A percentile compares a stretch with the other conserved stretches of the same genome.
Conservation (phyloP, 2,329 filamentous ascomycete genomes). For the Stromatinia cepivora region DNA sequence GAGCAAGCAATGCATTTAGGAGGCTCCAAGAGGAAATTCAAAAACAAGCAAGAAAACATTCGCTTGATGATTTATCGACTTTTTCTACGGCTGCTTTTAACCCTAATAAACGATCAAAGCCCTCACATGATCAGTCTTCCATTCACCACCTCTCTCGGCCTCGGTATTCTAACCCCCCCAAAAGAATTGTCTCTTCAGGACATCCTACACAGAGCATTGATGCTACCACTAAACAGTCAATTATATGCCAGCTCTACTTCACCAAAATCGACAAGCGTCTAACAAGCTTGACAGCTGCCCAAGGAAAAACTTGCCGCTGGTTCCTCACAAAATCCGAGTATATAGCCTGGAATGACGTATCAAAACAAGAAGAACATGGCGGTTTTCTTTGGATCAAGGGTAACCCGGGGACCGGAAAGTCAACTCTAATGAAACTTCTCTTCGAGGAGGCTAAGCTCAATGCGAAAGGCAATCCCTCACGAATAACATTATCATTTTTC, state of each 20-base stretch:
- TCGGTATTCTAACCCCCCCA: neutral
- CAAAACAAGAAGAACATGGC: slow-evolving; percentile 37
- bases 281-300: slow-evolving; percentile 42
- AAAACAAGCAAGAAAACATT: slow-evolving; percentile 25
- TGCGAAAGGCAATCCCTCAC: slow-evolving; percentile 27
- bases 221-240: slow-evolving; percentile 26
- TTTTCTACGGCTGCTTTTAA: slow-evolving; percentile 21
- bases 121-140: slow-evolving; percentile 14
- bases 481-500: slow-evolving; percentile 42
- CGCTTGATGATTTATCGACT: slow-evolving; percentile 23
- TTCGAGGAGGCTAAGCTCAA: slow-evolving; percentile 37
- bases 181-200: neutral
- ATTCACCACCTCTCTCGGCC: neutral
- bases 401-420: slow-evolving; percentile 50
- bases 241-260: slow-evolving; percentile 44
- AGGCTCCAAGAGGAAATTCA: slow-evolving; percentile 43
- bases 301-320: slow-evolving; percentile 47
- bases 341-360: slow-evolving; percentile 43
- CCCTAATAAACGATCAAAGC: slow-evolving; percentile 27
- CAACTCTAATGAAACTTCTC: slow-evolving; percentile 45
- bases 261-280: slow-evolving; percentile 44
- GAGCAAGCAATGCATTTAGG: slow-evolving; percentile 36
- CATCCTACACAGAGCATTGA: slow-evolving; percentile 21
- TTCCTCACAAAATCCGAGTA: slow-evolving; percentile 43
- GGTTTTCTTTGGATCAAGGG: slow-evolving; percentile 52